These are phyloP conservation scores for Boletus vermiculosoides DNA, from an alignment of 768 basidiomycete genomes.

Conservation along the genomic window DNA sequence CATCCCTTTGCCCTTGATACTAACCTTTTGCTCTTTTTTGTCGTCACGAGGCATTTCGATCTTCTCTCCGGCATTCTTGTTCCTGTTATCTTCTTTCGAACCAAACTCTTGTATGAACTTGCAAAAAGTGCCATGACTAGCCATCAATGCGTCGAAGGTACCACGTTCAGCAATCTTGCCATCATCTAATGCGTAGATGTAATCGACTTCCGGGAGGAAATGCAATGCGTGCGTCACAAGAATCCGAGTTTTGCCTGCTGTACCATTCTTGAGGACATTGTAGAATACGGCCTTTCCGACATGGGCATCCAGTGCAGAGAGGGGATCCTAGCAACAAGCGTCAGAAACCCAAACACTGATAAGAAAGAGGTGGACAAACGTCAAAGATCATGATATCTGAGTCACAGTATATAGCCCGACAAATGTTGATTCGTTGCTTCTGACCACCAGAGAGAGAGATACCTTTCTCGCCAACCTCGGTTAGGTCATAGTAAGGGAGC, in stretches of 20 bases:
- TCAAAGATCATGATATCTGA: too few species aligned
- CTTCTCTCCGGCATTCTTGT: conserved; percentile 40
- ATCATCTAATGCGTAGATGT: conserved; percentile 75
- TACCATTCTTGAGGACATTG: conserved; percentile 68
- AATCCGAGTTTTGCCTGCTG: conserved; percentile 72
- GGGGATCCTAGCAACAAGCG: conserved; percentile 53
- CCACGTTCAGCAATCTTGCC: conserved; percentile 80
- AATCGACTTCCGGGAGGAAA: conserved; percentile 84
- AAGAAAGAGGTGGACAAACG: too few species aligned
- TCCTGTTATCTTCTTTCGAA: conserved; percentile 48
- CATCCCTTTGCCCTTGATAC: conserved; percentile 47
- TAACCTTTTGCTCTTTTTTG: conserved; percentile 35
- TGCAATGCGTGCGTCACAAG: conserved; percentile 92
- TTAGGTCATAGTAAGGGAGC: too few species aligned
- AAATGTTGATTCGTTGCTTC: too few species aligned
- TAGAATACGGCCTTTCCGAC: conserved; percentile 87
- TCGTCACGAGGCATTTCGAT: conserved; percentile 30
- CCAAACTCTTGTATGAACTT: conserved; percentile 78
- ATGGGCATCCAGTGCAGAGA: conserved; percentile 91
- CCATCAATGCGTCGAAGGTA: conserved; percentile 71
- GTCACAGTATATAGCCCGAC: too few species aligned
- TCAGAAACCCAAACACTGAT: not conserved
- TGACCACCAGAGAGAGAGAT: too few species aligned
- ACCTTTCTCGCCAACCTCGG: too few species aligned
- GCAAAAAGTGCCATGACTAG: conserved; percentile 62